These are phyloP conservation scores for Salix udensis DNA, from an alignment of 345 rosid species.

Conservation along the genomic window DNA sequence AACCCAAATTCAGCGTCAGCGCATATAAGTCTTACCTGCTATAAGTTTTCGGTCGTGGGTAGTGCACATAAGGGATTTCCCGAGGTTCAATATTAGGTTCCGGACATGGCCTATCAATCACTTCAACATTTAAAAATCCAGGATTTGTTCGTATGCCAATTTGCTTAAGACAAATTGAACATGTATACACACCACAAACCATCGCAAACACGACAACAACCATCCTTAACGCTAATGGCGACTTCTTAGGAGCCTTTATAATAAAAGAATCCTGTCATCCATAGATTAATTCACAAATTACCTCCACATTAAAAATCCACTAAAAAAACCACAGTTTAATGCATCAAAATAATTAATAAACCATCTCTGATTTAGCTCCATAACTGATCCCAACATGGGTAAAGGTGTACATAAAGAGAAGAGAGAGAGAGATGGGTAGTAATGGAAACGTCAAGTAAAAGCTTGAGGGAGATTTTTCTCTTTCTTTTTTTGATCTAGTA, in stretches of 20 bases:
- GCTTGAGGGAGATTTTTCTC: neutral
- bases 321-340: neutral
- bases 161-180: constrained; percentile 79
- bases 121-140: constrained; percentile 49
- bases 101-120: constrained; percentile 59
- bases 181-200: constrained; percentile 80
- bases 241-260: constrained; percentile 75
- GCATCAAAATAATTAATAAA: constrained; percentile 2
- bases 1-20: constrained; percentile 1
- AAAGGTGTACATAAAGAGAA: constrained; percentile 7
- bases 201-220: constrained; percentile 71
- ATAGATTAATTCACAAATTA: constrained; percentile 12
- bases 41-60: constrained; percentile 71
- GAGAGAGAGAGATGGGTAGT: neutral
- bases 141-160: constrained; percentile 45
- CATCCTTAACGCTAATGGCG: constrained; percentile 77
- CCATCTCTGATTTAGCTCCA: constrained; percentile 6
- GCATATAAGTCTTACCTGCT: constrained; percentile 48
- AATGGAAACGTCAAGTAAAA: neutral
- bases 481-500: neutral
- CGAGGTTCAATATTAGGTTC: constrained; percentile 76
- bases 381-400: neutral
- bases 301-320: constrained; percentile 7
- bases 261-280: constrained; percentile 60
- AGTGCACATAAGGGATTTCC: constrained; percentile 91